Base-by-base conservation (phyloP, 345 rosid genomes). In the Reutealis trisperma region DNA sequence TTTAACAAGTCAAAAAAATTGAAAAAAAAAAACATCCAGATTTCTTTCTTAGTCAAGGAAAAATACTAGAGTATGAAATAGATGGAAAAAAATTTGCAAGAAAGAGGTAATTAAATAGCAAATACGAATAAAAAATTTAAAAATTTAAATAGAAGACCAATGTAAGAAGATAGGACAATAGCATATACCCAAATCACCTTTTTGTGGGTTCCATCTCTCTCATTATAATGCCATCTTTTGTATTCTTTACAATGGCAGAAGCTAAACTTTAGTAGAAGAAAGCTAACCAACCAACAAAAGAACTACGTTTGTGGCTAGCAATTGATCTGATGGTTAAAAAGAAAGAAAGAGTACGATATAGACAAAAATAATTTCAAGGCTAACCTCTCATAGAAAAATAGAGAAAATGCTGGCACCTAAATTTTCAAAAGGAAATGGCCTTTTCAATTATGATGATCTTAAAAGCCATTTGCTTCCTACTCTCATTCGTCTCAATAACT, bases 401-500 rank as follows among this genome's bases (percentile, higher is more conserved):
- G 25, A n/a, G 54, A 18, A 52, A 27, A 37, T n/a, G 2, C 15
- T 18, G 6, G 64, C 60, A 52, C 42, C 27, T 49, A 54, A 34
- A 25, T 9, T 49, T 74, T 79, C 70, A 41, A 78, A 79, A 79
- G 82, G 45, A 14, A 62, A 1, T 14, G 4, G 63, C 34, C 74
- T 79, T 79, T 79, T 63, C 2, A 0, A 13, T 2, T 12, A n/a
- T 44, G 55, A 67, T 52, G 55, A 67, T 52, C 27, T 49, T 18
- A 75, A 67, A 49, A 64, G 78, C 67, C 10, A 9, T 65, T 65
- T 63, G 2, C 47, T 64, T 34, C 5, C 18, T 34, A 14, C 3
- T 7, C 42, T 63, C 12, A 34, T 15, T 0, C 44, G 67, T 63
- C 45, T 30, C 44, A 27, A 63, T 16, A 34, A 65, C 69, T 65